Evolutionary conservation across 2,329 filamentous ascomycete species (phyloP), one percentile per base, ranked within the genome.

Genomic region (Neofusicoccum laricinum): DNA sequence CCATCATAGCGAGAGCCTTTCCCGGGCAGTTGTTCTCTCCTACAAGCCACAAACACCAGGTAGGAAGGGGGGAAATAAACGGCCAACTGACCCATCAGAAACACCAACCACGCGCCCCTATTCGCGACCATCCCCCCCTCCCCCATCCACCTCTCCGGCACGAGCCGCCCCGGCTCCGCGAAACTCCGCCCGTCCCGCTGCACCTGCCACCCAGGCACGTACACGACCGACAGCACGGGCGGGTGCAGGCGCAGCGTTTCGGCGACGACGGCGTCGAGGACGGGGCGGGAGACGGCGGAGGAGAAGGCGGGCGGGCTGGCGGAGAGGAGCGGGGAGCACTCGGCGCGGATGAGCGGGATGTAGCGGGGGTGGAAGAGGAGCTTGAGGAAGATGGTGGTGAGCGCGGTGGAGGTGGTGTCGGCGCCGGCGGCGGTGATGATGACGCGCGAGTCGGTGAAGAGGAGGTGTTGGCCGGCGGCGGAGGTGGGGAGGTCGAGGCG

Each of bases 321-420:
- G 30, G 76, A 73, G 2, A 70, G 68, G 57, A 78, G 77, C 5
- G 69, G 67, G 51, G 75, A 69, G 59, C 78, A 71, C 63, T 78
- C 77, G 7, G 71, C 67, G 63, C 68, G 71, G 15, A 78, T 64
- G 41, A 71, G 72, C 58, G 71, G 66, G 53, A 80, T 68, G 4
- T 72, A 71, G 15, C 66, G 51, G 2, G 76, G 69, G 67, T 80
- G 79, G 25, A 78, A 74, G 12, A 77, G 71, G 36, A 82, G 75
- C 69, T 82, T 81, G 72, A 80, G 80, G 66, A 81, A 74, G 2
- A 73, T 76, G 10, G 76, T 75, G 30, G 75, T 71, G 68, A 79
- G 71, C 19, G 77, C 74, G 8, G 78, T 81, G 1, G 78, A 79
- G 2, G 78, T 80, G 3, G 79, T 81, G 64, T 81, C 80, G 1